Conservation (phyloP, 768 basidiomycete genomes). For the Psilocybe cyanescens region DNA sequence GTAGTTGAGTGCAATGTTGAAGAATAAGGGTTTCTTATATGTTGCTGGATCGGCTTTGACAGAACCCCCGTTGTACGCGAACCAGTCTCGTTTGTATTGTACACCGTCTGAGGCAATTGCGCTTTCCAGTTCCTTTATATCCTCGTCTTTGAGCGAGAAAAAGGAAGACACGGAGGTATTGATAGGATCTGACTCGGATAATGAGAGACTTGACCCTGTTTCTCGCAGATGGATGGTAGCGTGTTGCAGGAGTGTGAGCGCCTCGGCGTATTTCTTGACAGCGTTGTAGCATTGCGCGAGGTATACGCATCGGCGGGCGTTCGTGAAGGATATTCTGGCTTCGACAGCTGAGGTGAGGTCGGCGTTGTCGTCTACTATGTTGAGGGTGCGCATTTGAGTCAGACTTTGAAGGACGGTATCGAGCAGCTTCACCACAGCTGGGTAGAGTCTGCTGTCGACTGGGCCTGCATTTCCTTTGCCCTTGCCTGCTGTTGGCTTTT, state of each 20-base stretch:
- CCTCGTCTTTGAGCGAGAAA: constrained; percentile 53
- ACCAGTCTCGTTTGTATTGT: constrained; percentile 76
- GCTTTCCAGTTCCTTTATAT: constrained; percentile 57
- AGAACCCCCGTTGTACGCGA: constrained; percentile 73
- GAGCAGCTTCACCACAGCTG: constrained; percentile 86
- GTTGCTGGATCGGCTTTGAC: constrained; percentile 45
- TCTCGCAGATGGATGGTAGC: constrained; percentile 78
- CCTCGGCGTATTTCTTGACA: constrained; percentile 73
- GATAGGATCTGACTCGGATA: constrained; percentile 51
- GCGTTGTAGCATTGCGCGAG: constrained; percentile 77
- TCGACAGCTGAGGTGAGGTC: constrained; percentile 83
- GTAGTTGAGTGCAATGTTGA: constrained; percentile 94
- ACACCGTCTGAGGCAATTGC: constrained; percentile 49
- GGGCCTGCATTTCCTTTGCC: constrained; percentile 35
- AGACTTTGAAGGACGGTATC: constrained; percentile 87
- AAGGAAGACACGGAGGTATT: constrained; percentile 46
- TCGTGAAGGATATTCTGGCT: constrained; percentile 71
- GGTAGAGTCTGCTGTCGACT: constrained; percentile 77
- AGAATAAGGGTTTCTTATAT: constrained; percentile 87
- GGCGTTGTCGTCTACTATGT: constrained; percentile 86
- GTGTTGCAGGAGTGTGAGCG: constrained; percentile 71
- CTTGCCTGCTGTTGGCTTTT: constrained; percentile 32
- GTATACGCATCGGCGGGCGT: constrained; percentile 78
- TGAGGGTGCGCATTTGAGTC: constrained; percentile 81
- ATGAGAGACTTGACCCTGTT: constrained; percentile 54